Evolutionary conservation across 306 rosid species (phyloP), one percentile per base, ranked within the genome.

Genomic region (Sesbania bispinosa): DNA sequence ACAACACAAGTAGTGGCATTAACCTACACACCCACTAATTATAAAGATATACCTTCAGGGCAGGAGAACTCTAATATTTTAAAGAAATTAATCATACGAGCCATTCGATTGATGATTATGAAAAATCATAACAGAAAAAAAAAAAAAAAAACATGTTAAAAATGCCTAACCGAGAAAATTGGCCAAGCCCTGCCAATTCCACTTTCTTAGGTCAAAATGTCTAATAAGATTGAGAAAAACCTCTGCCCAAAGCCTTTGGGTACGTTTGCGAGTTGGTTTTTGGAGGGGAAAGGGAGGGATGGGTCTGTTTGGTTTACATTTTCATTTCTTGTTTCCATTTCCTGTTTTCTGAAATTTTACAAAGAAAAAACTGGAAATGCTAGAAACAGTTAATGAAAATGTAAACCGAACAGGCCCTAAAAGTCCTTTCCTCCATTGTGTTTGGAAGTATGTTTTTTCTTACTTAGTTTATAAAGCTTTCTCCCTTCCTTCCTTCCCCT

Each of bases 41-140:
- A 50, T 8, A 26, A 32, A 77, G 62, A 45, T 9, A 48, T 10
- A 43, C 5, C 19, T 51, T 10, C 13, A 10, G 50, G 57, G 20
- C 14, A 70, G 62, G 64, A 81, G 7, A 71, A 72, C 67, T 29
- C 27, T 14, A 38, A 24, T 15, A 64, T 43, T 39, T 26, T 23
- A 72, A 47, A 38, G 70, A 51, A 66, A 35, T 19, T 29, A 73
- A 23, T 21, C 24, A 30, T 26, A 75, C 14, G 32, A 46, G 30
- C 53, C 41, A 29, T 57, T 30, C 14, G 21, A 64, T 20, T 64
- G 27, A 72, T 14, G 39, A 42, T n/a, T n/a, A n/a, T n/a, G n/a
- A 48, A 52, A 52, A 9, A 51, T 2, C 32, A 24, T 27, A 21
- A 26, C 21, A 38, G 33, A 55, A 47, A 16, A n/a, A 26, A 19